Evolutionary conservation across 2,329 filamentous ascomycete genomes (phyloP).

Genomic region (Cordyceps cicadae): DNA sequence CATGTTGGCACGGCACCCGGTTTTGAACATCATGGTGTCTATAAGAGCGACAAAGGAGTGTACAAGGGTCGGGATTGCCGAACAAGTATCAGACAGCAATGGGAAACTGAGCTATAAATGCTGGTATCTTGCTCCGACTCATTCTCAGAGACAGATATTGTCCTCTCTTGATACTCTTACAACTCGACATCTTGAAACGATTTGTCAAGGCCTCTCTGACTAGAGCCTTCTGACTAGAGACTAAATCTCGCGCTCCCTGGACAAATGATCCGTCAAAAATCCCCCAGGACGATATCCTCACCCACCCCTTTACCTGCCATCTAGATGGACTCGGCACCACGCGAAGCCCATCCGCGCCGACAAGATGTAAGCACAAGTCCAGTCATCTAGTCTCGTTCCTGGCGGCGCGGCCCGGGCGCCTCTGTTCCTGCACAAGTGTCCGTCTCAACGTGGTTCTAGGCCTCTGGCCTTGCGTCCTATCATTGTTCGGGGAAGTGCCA

Average conservation of each 20-base stretch:
- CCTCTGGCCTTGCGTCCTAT: background rate
- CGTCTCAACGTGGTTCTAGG: background rate
- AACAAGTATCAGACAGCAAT: background rate
- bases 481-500: background rate
- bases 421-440: background rate
- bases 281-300: background rate
- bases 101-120: background rate
- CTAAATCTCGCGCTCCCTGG: no score
- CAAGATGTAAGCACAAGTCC: background rate
- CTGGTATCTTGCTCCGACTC: background rate
- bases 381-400: background rate
- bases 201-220: background rate
- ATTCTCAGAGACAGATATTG: background rate
- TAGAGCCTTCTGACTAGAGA: no score
- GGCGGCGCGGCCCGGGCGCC: background rate
- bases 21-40: constrained; percentile 2
- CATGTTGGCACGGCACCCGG: constrained; percentile 33
- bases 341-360: no score
- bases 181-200: background rate
- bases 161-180: background rate
- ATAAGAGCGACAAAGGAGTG: background rate
- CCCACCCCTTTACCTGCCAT: background rate
- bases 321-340: no score
- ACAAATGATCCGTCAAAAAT: background rate
- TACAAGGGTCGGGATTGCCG: background rate